phyloP scores from a whole-genome alignment of 2,329 filamentous ascomycete genomes.

The Clonostachys solani region DNA sequence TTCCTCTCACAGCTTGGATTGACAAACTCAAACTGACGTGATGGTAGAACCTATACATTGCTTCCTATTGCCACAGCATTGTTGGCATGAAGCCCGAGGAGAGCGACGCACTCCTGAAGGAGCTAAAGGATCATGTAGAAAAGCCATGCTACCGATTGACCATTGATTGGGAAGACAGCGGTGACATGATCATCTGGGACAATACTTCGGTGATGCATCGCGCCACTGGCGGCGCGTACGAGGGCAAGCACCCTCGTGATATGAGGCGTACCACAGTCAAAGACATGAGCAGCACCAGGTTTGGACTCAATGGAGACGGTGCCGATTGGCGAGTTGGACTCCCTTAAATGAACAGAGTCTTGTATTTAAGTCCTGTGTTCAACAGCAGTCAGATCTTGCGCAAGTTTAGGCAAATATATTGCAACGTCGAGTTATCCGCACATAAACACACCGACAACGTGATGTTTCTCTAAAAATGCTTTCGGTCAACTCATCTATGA shows the following conservation, averaged over 20 bases:
- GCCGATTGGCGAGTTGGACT: no score
- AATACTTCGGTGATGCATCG: slow-evolving; percentile 55
- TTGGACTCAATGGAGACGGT: no score
- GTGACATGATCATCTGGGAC: slow-evolving; percentile 55
- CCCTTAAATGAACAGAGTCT: no score
- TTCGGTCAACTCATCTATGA: no score
- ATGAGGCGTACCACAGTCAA: slow-evolving; percentile 54
- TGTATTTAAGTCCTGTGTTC: no score
- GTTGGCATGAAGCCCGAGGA: slow-evolving; percentile 30
- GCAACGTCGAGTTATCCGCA: no score
- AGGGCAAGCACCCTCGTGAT: slow-evolving; percentile 43
- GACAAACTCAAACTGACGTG: no score
- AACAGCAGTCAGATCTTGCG: no score
- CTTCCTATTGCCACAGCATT: slow-evolving; percentile 47
- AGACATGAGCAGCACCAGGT: slow-evolving; percentile 21
- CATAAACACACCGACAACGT: no score
- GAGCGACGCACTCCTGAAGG: slow-evolving; percentile 26
- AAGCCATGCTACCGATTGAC: slow-evolving; percentile 39
- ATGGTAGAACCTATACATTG: slow-evolving; percentile 42
- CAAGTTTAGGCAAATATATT: no score
- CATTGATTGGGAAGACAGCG: slow-evolving; percentile 40
- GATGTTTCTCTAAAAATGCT: no score
- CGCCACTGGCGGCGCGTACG: slow-evolving; percentile 40
- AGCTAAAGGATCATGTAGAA: slow-evolving; percentile 39
- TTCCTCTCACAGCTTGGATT: no score